phyloP scores from a whole-genome alignment of 1,139 yeast genomes.

The Yamadazyma triangularis region DNA sequence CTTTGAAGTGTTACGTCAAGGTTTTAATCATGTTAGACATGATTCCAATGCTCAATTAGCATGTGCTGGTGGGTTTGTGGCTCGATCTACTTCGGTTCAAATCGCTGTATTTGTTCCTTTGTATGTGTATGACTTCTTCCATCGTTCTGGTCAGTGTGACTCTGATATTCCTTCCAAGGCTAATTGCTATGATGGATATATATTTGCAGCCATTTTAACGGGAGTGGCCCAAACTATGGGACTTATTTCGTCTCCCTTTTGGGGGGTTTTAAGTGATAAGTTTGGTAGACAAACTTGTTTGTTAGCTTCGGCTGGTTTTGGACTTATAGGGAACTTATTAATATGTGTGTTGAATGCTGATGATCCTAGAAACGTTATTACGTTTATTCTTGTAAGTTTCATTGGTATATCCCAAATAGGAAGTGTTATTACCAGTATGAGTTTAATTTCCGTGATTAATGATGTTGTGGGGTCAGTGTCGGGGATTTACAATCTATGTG shows the following conservation, averaged over 20 bases:
- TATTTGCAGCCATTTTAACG: slow-evolving; percentile 61
- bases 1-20: slow-evolving; percentile 38
- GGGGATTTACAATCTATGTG: slow-evolving; percentile 63
- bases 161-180: slow-evolving; percentile 23
- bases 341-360: slow-evolving; percentile 21
- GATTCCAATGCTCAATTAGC: slow-evolving; percentile 44
- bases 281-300: slow-evolving; percentile 32
- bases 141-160: slow-evolving; percentile 45
- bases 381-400: slow-evolving; percentile 29
- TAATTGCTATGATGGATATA: slow-evolving; percentile 60
- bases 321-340: slow-evolving; percentile 33
- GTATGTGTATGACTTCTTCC: slow-evolving; percentile 54
- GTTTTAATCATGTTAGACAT: slow-evolving; percentile 31
- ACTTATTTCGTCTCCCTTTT: slow-evolving; percentile 55
- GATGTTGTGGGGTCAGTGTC: slow-evolving; percentile 56
- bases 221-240: slow-evolving; percentile 63
- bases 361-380: slow-evolving; percentile 31
- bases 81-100: slow-evolving; percentile 60
- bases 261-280: slow-evolving; percentile 54
- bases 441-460: slow-evolving; percentile 30
- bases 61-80: slow-evolving; percentile 58
- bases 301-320: slow-evolving; percentile 33
- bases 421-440: slow-evolving; percentile 48
- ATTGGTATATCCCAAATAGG: slow-evolving; percentile 52
- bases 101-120: slow-evolving; percentile 63